Percentiles rank a stretch among this genome's conserved stretches.
phyloP scores from a whole-genome alignment of 2,329 filamentous ascomycete species.

The Colletotrichum cereale region DNA sequence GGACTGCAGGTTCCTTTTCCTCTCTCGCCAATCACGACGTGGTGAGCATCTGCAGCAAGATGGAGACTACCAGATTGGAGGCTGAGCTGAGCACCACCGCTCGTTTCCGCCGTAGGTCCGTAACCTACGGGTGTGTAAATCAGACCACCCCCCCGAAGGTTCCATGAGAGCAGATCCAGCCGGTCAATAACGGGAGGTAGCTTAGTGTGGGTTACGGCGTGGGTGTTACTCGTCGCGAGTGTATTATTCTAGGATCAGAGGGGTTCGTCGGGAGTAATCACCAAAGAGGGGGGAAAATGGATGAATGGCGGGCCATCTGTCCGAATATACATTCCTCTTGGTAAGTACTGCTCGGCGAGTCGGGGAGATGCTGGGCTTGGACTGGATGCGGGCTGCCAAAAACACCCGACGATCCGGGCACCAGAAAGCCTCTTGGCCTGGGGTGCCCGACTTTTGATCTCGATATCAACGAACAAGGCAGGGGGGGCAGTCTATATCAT shows the following conservation, averaged over 20 bases:
- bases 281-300: not conserved
- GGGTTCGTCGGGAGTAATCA: too few relatives aligned
- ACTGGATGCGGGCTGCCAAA: constrained; percentile 5
- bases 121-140: not conserved
- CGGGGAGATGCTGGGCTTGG: too few relatives aligned
- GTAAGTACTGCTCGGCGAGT: constrained; percentile 1
- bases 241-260: too few relatives aligned
- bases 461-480: not conserved
- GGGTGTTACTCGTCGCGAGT: too few relatives aligned
- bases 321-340: too few relatives aligned
- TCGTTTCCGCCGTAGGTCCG: not conserved
- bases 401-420: not conserved
- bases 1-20: not conserved
- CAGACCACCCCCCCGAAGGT: constrained; percentile 9
- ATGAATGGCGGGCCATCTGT: not conserved
- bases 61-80: constrained; percentile 16
- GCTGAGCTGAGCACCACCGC: constrained; percentile 22
- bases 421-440: not conserved
- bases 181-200: too few relatives aligned
- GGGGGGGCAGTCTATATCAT: constrained; percentile 15
- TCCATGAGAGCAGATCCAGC: too few relatives aligned
- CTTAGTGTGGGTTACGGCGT: not conserved
- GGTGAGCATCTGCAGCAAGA: constrained; percentile 4
- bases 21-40: constrained; percentile 2
- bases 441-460: not conserved